Evolutionary conservation across 2,329 filamentous ascomycete genomes (phyloP).

Genomic region (Cryphonectria carpinicola): DNA sequence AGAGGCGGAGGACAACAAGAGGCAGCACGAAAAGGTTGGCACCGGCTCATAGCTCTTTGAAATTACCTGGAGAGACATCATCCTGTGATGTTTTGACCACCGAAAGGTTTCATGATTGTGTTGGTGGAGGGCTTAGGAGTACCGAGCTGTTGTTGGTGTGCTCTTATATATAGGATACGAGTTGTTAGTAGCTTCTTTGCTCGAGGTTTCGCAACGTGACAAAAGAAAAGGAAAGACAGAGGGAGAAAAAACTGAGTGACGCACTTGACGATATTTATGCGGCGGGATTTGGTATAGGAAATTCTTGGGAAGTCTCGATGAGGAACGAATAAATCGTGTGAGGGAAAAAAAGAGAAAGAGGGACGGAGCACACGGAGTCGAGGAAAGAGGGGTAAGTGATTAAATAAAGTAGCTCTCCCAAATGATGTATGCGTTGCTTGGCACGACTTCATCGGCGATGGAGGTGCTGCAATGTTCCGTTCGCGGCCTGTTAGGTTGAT

Average conservation of each 20-base stretch:
- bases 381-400: neutral
- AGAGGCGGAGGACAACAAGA: neutral
- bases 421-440: neutral
- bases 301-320: neutral
- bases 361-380: neutral
- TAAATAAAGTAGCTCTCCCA: neutral
- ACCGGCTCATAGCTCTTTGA: constrained; percentile 42
- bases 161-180: neutral
- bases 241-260: neutral
- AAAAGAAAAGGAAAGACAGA: too few relatives aligned
- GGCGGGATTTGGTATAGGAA: neutral
- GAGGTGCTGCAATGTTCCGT: neutral
- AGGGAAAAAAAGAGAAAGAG: neutral
- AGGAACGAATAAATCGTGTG: neutral
- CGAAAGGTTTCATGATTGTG: constrained; percentile 29
- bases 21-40: constrained; percentile 33
- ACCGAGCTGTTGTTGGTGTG: constrained; percentile 18
- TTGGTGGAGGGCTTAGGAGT: constrained; percentile 15
- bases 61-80: constrained; percentile 40
- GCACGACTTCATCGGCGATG: neutral
- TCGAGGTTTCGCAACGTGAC: neutral
- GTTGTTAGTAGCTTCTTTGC: constrained; percentile 14
- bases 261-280: neutral
- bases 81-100: constrained; percentile 25
- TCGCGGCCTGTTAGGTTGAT: neutral